Evolutionary conservation across 192 early-diverging fungal species (phyloP).

Genomic region (Gonapodya prolifera): DNA sequence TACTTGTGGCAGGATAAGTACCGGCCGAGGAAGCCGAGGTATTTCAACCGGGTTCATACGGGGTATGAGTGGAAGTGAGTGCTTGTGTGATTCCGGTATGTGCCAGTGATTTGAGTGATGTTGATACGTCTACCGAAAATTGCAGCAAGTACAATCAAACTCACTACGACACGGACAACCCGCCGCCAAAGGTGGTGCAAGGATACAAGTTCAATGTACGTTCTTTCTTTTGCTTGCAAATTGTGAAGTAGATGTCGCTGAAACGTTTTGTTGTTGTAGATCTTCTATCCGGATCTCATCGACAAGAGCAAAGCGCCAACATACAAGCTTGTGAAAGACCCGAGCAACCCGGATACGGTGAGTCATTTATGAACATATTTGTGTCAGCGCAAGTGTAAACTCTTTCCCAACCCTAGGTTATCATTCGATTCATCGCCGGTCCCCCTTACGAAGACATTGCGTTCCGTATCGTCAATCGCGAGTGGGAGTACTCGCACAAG

Average conservation of each 20-base stretch:
- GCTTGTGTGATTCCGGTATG: too few relatives aligned
- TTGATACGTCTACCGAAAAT: too few relatives aligned
- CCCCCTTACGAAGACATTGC: constrained; percentile 97
- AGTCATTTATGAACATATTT: too few relatives aligned
- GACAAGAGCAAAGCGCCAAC: constrained; percentile 86
- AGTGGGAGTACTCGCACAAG: constrained; percentile 93
- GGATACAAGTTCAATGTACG: not conserved
- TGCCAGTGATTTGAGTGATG: too few relatives aligned
- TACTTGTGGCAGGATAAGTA: constrained; percentile 91
- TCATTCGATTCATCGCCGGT: constrained; percentile 83
- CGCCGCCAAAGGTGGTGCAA: constrained; percentile 71
- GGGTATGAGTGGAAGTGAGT: constrained; percentile 99
- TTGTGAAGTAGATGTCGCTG: constrained; percentile 23
- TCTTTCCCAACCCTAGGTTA: too few relatives aligned
- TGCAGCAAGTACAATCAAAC: constrained; percentile 98
- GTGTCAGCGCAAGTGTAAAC: too few relatives aligned
- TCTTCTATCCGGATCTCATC: constrained; percentile 96
- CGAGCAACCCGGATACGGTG: constrained; percentile 56
- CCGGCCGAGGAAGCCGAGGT: constrained; percentile 85
- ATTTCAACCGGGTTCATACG: constrained; percentile 92
- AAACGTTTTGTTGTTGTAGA: constrained; percentile 97
- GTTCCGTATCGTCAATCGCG: constrained; percentile 86
- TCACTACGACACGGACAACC: constrained; percentile 95
- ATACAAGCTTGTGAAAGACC: constrained; percentile 55
- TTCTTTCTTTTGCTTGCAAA: not conserved